phyloP scores from a whole-genome alignment of 208 protist species.

The Leishmania martiniquensis region DNA sequence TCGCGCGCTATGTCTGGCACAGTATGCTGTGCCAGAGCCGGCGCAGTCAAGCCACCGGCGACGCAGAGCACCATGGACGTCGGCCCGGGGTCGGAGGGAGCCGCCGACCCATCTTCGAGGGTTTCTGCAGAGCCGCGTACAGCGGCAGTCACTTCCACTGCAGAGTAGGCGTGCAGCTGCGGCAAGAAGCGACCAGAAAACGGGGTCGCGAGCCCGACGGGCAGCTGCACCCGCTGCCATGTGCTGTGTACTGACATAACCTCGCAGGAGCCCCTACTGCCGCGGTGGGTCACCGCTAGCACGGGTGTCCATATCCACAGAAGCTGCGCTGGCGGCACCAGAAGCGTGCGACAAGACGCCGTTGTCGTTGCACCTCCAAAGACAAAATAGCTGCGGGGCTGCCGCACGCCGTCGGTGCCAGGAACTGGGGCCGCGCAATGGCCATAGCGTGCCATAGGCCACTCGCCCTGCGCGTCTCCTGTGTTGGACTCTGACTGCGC shows the following conservation, averaged over 20 bases:
- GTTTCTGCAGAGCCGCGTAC: background rate
- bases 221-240: conserved; percentile 52
- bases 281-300: background rate
- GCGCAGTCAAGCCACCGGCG: conserved; percentile 14
- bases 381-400: conserved; percentile 27
- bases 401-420: conserved; percentile 30
- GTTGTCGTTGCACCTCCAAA: conserved; percentile 27
- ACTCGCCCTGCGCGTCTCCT: conserved; percentile 13
- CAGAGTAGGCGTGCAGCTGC: conserved; percentile 32
- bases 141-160: conserved; percentile 19
- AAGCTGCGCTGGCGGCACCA: conserved; percentile 48
- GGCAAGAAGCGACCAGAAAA: conserved; percentile 45
- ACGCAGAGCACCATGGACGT: conserved; percentile 29
- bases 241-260: conserved; percentile 14
- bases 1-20: background rate
- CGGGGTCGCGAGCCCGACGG: conserved; percentile 17
- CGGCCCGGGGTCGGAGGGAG: background rate
- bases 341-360: conserved; percentile 4
- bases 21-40: background rate
- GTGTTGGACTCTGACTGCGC: background rate
- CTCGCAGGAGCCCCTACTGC: background rate
- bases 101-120: background rate
- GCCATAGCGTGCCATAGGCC: conserved; percentile 63
- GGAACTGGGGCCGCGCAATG: conserved; percentile 48
- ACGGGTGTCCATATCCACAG: conserved; percentile 60